Evolutionary conservation across 1,284 basidiomycete genomes (phyloP).

Genomic region (Boletus mariae): DNA sequence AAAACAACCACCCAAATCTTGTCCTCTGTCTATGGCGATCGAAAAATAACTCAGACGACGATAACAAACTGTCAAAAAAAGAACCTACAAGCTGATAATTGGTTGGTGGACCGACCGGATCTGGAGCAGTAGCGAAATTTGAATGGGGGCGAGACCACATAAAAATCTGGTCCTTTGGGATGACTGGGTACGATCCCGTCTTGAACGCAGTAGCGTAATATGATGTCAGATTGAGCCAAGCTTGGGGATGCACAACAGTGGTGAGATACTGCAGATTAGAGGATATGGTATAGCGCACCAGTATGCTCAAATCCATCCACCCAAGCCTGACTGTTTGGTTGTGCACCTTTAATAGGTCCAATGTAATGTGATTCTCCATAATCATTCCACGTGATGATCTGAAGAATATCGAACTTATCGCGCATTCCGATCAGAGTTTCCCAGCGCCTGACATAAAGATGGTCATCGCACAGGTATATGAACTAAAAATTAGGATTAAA

Average conservation of each 20-base stretch:
- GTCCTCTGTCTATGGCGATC: conserved; percentile 42
- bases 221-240: conserved; percentile 60
- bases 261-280: background rate
- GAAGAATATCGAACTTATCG: conserved; percentile 54
- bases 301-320: conserved; percentile 63
- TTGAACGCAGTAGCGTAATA: conserved; percentile 79
- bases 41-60: conserved; percentile 7
- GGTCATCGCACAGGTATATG: conserved; percentile 66
- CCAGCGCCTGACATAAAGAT: conserved; percentile 73
- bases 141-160: conserved; percentile 77
- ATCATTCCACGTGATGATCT: conserved; percentile 67
- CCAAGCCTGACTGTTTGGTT: conserved; percentile 64
- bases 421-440: conserved; percentile 64
- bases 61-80: background rate
- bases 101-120: conserved; percentile 51
- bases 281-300: conserved; percentile 35
- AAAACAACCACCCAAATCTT: conserved; percentile 66
- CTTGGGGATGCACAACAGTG: conserved; percentile 28
- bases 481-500: conserved; percentile 36
- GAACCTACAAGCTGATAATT: conserved; percentile 50
- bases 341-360: conserved; percentile 63
- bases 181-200: conserved; percentile 61
- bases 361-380: conserved; percentile 60
- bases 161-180: conserved; percentile 63
- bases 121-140: conserved; percentile 48